These are phyloP conservation scores for Trichoderma sp. DNA, from an alignment of 2,329 filamentous ascomycete genomes.

Conservation along the genomic window DNA sequence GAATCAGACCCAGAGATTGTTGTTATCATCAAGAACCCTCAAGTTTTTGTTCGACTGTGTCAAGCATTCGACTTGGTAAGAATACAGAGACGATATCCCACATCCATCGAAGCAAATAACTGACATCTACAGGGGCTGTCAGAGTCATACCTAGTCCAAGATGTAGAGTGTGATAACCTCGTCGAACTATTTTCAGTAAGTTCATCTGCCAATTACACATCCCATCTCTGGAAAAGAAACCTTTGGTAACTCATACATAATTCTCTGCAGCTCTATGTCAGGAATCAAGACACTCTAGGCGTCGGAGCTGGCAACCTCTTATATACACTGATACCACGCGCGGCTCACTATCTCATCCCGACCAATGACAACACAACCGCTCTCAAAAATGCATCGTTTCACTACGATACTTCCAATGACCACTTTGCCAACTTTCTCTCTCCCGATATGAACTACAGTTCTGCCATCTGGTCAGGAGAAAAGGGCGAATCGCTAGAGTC, in stretches of 20 bases:
- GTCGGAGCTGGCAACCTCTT: constrained; percentile 2
- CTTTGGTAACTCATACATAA: not conserved
- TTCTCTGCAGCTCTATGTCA: constrained; percentile 14
- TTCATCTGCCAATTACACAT: not conserved
- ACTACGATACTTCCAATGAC: constrained; percentile 22
- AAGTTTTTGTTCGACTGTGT: constrained; percentile 19
- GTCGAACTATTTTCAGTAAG: constrained; percentile 19
- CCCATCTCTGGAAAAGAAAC: too few relatives aligned
- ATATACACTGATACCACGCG: constrained; percentile 6
- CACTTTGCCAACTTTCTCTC: constrained; percentile 21
- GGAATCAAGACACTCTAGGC: constrained; percentile 5
- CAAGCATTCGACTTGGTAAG: constrained; percentile 20
- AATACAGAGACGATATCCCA: not conserved
- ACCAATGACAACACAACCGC: constrained; percentile 9
- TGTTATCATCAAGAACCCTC: constrained; percentile 9
- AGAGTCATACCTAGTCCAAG: constrained; percentile 22
- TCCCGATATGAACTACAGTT: constrained; percentile 23
- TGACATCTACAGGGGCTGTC: constrained; percentile 18
- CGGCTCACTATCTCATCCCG: not conserved
- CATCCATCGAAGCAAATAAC: not conserved
- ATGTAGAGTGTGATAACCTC: constrained; percentile 21
- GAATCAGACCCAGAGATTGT: not conserved
- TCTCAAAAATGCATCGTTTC: constrained; percentile 17
- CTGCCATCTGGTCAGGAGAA: constrained; percentile 20
- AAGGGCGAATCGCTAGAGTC: constrained; percentile 56